Evolutionary conservation across 2,329 filamentous ascomycete genomes (phyloP).

Genomic region (Xylaria sp.): DNA sequence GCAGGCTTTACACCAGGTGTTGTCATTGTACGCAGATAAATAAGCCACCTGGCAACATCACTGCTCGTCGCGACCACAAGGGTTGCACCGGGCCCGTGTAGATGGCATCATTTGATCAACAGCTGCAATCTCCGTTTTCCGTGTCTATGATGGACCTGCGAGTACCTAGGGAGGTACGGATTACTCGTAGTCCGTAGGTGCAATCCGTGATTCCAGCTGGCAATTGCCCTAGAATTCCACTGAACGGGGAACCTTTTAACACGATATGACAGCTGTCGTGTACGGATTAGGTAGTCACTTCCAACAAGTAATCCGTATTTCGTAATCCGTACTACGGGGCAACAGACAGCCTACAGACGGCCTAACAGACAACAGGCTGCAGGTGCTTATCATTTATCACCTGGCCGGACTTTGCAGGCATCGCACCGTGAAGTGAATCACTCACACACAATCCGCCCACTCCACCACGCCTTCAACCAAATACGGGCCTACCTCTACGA

Average conservation of each 20-base stretch:
- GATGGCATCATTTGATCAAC: conserved; percentile 1
- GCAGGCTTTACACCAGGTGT: conserved; percentile 6
- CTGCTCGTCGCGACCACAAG: conserved; percentile 1
- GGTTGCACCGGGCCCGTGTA: no score
- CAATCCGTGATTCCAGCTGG: neutral
- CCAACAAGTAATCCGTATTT: no score
- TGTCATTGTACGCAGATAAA: conserved; percentile 22
- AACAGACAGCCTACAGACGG: no score
- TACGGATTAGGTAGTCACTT: neutral
- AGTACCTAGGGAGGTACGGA: no score
- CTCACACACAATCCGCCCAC: neutral
- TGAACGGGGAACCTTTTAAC: neutral
- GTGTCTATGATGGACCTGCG: no score
- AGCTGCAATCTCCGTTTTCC: neutral
- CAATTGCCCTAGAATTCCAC: no score
- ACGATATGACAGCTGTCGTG: neutral
- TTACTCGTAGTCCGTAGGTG: neutral
- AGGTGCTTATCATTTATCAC: no score
- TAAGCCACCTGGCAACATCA: conserved; percentile 27
- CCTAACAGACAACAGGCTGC: no score
- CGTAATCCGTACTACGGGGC: neutral
- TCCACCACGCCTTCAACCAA: neutral
- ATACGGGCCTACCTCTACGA: neutral
- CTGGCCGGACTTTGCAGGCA: neutral
- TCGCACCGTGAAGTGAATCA: conserved; percentile 3